Base-by-base conservation (phyloP, 2,329 filamentous ascomycete genomes). In the Magnaporthiopsis poae region DNA sequence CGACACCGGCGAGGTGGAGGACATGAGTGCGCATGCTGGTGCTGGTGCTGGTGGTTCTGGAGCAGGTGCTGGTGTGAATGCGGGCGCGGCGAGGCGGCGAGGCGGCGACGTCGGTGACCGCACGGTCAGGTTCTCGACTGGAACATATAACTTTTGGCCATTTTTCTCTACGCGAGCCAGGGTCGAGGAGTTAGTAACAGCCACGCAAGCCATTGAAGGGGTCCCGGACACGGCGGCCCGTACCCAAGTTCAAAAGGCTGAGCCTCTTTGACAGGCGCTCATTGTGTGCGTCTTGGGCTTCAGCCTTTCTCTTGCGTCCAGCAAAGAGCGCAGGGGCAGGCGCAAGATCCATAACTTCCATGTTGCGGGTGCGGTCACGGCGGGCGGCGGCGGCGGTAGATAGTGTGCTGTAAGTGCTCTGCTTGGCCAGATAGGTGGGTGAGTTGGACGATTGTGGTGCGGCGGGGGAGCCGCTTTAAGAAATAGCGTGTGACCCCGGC, bases 231-330 rank as follows among this genome's bases (percentile, higher is more conserved):
- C 39, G n/a, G 59, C 15, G 13, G n/a, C 5, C 76, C 80, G 66
- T 86, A 95, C 92, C 90, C 70, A 97, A 79, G 75, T 93, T 92
- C 66, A 97, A 83, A 65, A 90, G 80, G 74, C 91, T 90, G 76
- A 97, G 83, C 70, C 90, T 85, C 80, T 97, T 97, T 62, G 90
- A 89, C 69, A 97, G 84, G 65, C 92, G 88, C 78, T 96, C 86
- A 70, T 85, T 87, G 72, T 85, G 71, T n/a, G 74, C 74, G 13
- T 60, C 81, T 68, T 85, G 84, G 18, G 77, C 75, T 65, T 86
- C 83, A 67, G 86, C 84, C 77, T 88, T 88, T 71, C 86, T 79
- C 78, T 88, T 89, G 73, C 81, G 78, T 71, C 74, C 73, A 69
- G 68, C 64, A 69, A 29, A 67, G 64, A 46, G 62, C 9, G 36